Evolutionary conservation across 345 rosid species (phyloP), one percentile per base, ranked within the genome.

Genomic region (Citrus medica): DNA sequence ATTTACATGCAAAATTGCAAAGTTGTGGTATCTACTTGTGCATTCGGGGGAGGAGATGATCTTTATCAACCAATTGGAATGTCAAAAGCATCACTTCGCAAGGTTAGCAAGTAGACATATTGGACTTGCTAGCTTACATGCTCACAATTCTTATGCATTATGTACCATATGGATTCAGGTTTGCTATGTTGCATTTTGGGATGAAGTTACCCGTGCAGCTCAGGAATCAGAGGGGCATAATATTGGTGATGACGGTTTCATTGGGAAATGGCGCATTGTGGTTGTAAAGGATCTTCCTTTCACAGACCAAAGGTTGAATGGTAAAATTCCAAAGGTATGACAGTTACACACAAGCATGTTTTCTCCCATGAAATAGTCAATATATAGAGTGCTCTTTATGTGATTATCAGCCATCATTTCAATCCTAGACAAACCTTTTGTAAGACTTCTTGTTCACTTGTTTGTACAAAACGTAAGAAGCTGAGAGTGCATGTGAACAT

Each of bases 1-100:
- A 84, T 56, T 75, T 95, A 87, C 86, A 85, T 93, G 97, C 48
- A 76, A 78, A 85, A 73, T 61, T 92, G 97, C 82, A 73, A 83
- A 82, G 86, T 80, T 56, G 98, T 88, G 14, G 97, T 95, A 68
- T 91, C 98, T 74, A 95, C 98, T 38, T 95, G 97, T 89, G 92
- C 98, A 6, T 95, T 95, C 85, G 99, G 99, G 64, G 99, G 99
- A 77, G 99, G 99, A 61, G 99, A 95, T 86, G 88, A 91, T 80
- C 99, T 95, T 81, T 91, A 93, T 82, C 89, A 93, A 75, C 99
- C 99, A 73, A 95, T 95, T 81, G 98, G 96, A 82, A 92, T 92
- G 93, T 82, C 89, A 10, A 81, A 89, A 58, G 82, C 90, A 67
- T 90, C 99, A 7, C 80, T 83, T 81, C 80, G 76, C 81, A 95